Conservation (phyloP, 495 filamentous ascomycete species). For the Friedmanniomyces endolithicus region DNA sequence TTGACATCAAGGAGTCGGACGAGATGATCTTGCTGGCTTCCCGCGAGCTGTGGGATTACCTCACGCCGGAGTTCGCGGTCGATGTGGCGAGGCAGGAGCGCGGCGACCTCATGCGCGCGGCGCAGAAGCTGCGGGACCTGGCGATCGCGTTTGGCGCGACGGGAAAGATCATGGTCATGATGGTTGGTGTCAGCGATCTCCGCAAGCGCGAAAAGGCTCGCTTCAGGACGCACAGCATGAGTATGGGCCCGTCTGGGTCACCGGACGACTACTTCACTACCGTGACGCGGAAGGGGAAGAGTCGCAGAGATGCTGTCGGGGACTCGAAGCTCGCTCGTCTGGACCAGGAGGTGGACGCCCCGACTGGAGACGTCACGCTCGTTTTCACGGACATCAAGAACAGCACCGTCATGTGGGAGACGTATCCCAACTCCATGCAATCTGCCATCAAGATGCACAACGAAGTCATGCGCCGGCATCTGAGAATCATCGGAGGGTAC, state of each 20-base stretch:
- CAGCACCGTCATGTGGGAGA: slow-evolving; percentile 94
- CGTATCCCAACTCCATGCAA: slow-evolving; percentile 84
- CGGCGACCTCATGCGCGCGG: slow-evolving; percentile 84
- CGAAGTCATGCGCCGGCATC: slow-evolving; percentile 81
- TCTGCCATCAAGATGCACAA: slow-evolving; percentile 94
- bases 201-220: slow-evolving; percentile 67
- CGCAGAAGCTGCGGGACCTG: slow-evolving; percentile 87
- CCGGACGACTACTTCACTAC: slow-evolving; percentile 58
- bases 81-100: slow-evolving; percentile 78
- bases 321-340: slow-evolving; percentile 77
- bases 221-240: slow-evolving; percentile 61
- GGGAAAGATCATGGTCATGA: slow-evolving; percentile 97
- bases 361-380: slow-evolving; percentile 76
- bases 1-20: slow-evolving; percentile 75
- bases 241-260: slow-evolving; percentile 56
- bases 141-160: slow-evolving; percentile 89
- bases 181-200: slow-evolving; percentile 80
- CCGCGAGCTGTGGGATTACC: slow-evolving; percentile 85
- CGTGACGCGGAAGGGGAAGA: slow-evolving; percentile 46
- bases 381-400: slow-evolving; percentile 99
- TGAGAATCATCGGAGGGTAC: slow-evolving; percentile 89
- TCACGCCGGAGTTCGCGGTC: slow-evolving; percentile 77
- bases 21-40: slow-evolving; percentile 89
- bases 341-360: slow-evolving; percentile 78
- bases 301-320: slow-evolving; percentile 52